Evolutionary conservation across 176 grass and related monocot species (phyloP).

Genomic region (Aegilops speltoides): DNA sequence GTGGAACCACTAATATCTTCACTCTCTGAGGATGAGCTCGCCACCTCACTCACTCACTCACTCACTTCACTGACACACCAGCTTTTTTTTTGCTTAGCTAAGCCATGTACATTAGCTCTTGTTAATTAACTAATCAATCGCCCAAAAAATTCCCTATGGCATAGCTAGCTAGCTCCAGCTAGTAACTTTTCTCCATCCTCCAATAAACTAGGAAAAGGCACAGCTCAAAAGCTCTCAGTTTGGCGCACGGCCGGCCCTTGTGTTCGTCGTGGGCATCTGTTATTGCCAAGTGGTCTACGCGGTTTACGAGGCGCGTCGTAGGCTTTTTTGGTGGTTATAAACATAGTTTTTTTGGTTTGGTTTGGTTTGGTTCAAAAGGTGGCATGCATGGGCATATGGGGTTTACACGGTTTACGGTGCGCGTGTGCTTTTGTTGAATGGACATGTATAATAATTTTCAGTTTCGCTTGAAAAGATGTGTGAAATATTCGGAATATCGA

Average conservation of each 20-base stretch:
- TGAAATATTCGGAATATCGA: neutral
- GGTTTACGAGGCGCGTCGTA: neutral
- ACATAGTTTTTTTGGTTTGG: neutral
- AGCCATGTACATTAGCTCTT: neutral
- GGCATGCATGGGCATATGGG: neutral
- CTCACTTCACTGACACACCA: neutral
- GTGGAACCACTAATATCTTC: neutral
- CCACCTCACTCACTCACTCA: neutral
- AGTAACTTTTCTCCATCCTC: constrained; percentile 16
- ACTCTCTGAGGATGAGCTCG: neutral
- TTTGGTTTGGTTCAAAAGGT: neutral
- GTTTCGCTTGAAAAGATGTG: neutral
- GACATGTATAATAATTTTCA: neutral
- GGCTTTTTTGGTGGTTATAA: too few species aligned
- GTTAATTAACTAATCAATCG: neutral
- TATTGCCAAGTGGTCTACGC: neutral
- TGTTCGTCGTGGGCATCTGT: constrained; percentile 29
- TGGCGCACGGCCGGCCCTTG: constrained; percentile 15
- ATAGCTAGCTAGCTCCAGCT: neutral
- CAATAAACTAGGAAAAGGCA: constrained; percentile 50
- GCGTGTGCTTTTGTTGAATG: neutral
- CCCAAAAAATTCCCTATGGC: neutral
- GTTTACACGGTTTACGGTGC: neutral
- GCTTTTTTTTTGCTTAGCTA: neutral
- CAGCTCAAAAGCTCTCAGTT: constrained; percentile 23